Evolutionary conservation across 371 early-diverging fungal species (phyloP).

Genomic region (Mucor plumbeus): DNA sequence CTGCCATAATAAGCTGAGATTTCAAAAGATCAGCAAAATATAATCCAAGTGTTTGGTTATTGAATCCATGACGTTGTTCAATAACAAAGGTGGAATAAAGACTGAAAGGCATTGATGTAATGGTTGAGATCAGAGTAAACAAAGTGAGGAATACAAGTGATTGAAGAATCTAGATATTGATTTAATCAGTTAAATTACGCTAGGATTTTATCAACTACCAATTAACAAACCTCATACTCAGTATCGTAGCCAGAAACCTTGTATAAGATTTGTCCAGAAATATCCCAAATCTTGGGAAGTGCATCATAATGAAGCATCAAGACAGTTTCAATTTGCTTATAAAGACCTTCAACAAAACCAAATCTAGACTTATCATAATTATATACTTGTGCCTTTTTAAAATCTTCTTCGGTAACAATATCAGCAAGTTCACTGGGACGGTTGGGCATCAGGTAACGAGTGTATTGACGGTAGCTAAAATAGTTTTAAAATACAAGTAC

Average conservation of each 20-base stretch:
- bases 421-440: conserved; percentile 69
- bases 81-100: conserved; percentile 94
- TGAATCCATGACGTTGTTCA: conserved; percentile 94
- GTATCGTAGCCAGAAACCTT: conserved; percentile 62
- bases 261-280: conserved; percentile 60
- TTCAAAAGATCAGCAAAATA: conserved; percentile 89
- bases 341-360: conserved; percentile 67
- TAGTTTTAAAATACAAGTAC: neutral
- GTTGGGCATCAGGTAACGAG: conserved; percentile 66
- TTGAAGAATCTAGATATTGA: conserved; percentile 46
- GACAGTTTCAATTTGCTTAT: conserved; percentile 69
- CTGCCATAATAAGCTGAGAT: conserved; percentile 65
- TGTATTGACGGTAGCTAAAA: conserved; percentile 74
- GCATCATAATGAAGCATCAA: conserved; percentile 70
- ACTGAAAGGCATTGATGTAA: conserved; percentile 80
- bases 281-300: conserved; percentile 79
- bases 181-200: neutral
- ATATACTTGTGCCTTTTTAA: conserved; percentile 85
- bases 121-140: conserved; percentile 65
- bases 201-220: neutral
- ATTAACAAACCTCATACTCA: conserved; percentile 68
- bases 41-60: conserved; percentile 88
- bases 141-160: conserved; percentile 79
- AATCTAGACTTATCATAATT: conserved; percentile 88
- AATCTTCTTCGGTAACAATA: conserved; percentile 75